Evolutionary conservation across 2,329 filamentous ascomycete genomes (phyloP), one percentile per base, ranked within the genome.

Genomic region (Colletotrichum truncatum): DNA sequence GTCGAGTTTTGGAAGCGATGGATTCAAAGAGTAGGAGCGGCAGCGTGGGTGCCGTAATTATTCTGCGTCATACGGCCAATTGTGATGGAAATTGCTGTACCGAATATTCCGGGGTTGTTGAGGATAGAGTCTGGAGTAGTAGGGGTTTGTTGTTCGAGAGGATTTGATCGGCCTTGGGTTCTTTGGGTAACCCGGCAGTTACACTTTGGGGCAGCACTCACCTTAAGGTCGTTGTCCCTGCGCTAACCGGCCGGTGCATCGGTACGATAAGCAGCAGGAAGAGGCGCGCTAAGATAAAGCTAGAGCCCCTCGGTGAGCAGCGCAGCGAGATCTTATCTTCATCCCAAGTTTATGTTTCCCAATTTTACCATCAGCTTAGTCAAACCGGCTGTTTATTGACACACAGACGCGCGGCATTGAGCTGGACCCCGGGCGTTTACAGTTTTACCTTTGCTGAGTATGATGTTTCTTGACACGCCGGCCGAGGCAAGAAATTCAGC

Each of bases 231-330:
- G 53, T 38, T 21, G 36, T 59, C 39, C 46, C 30, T 53, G 55
- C 55, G 32, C 61, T 62, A 39, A 49, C 60, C 39, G 39, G 60
- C 60, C 39, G 39, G 60, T 41, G 23, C 41, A 23, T 21, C 16
- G 57, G 57, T n/a, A 28, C 14, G 57, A 46, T 56, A 62, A 56
- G 51, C 43, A 34, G 30, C 14, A 30, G 43, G 34, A 25, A n/a
- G 10, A n/a, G n/a, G n/a, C n/a, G 45, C 57, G 41, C 62, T 55
- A 63, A 66, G 45, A 45, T 16, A 39, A 59, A 66, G 63, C 57
- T 66, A 52, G 51, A 62, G 63, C 63, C 63, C 51, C 57, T 46
- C 16, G 28, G 63, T 36, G 57, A 56, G 28, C 63, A 21, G 41
- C 51, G 43, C 51, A 43, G 30, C 6, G 28, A 16, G 26, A 32